These are phyloP conservation scores for Lactifluus subvellereus DNA, from an alignment of 768 basidiomycete genomes.

Conservation along the genomic window DNA sequence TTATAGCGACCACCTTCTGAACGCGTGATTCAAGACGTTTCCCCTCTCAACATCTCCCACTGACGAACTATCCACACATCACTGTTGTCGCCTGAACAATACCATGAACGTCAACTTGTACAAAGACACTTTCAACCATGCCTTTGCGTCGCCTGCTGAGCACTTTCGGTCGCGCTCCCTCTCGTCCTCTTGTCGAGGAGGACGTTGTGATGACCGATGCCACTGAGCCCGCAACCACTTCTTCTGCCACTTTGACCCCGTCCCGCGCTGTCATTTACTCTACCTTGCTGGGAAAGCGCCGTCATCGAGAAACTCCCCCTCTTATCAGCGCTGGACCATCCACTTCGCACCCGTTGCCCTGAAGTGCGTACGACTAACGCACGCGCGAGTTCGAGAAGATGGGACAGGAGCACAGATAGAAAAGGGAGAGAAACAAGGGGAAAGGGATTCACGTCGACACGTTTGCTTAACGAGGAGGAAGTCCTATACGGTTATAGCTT, in stretches of 20 bases:
- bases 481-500: too few relatives aligned
- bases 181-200: not conserved
- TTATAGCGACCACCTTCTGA: constrained; percentile 5
- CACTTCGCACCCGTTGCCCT: not conserved
- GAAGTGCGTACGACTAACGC: too few relatives aligned
- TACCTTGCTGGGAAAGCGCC: constrained; percentile 6
- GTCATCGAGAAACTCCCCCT: not conserved
- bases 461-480: too few relatives aligned
- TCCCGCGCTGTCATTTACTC: not conserved
- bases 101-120: not conserved
- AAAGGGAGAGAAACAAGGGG: too few relatives aligned
- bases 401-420: too few relatives aligned
- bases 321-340: not conserved
- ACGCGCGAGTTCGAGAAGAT: too few relatives aligned
- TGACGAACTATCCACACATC: not conserved
- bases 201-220: constrained; percentile 12
- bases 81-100: not conserved
- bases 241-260: not conserved
- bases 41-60: not conserved
- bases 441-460: too few relatives aligned
- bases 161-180: not conserved
- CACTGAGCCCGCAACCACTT: not conserved
- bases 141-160: constrained; percentile 7
- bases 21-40: not conserved
- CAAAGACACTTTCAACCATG: constrained; percentile 3